Conservation (phyloP, 148 eudicot species). For the Arctostaphylos glauca region DNA sequence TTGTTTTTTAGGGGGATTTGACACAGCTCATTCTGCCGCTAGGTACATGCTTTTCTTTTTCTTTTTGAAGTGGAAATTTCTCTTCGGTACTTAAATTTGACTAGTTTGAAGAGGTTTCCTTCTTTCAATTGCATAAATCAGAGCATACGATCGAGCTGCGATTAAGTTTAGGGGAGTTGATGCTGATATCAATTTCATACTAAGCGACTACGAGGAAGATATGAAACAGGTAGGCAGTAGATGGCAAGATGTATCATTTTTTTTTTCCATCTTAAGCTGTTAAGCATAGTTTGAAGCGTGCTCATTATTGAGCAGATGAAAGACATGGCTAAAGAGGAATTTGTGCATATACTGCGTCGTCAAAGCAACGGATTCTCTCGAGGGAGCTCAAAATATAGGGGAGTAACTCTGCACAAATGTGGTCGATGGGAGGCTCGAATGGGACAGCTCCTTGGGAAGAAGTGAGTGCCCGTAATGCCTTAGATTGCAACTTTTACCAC, state of each 20-base stretch:
- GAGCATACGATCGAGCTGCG: slow-evolving; percentile 93
- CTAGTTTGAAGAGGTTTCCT: slow-evolving; percentile 13
- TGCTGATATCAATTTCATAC: slow-evolving; percentile 77
- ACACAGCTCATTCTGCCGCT: slow-evolving; percentile 90
- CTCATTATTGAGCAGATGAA: slow-evolving; percentile 41
- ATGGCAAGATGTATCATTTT: neutral
- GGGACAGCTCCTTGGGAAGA: slow-evolving; percentile 81
- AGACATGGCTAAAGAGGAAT: slow-evolving; percentile 68
- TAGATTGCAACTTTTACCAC: neutral
- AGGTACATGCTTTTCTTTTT: slow-evolving; percentile 38
- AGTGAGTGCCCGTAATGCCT: slow-evolving; percentile 36
- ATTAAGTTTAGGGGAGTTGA: slow-evolving; percentile 85
- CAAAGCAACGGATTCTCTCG: slow-evolving; percentile 76
- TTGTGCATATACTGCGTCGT: slow-evolving; percentile 83
- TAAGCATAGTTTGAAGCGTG: neutral
- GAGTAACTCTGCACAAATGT: slow-evolving; percentile 80
- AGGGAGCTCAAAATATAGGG: slow-evolving; percentile 79
- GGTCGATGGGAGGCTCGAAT: slow-evolving; percentile 92
- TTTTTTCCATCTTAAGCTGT: neutral
- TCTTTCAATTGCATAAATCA: slow-evolving; percentile 23
- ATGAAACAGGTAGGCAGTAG: slow-evolving; percentile 58
- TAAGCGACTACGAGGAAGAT: slow-evolving; percentile 72
- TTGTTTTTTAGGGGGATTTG: slow-evolving; percentile 74
- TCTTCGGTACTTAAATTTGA: neutral
- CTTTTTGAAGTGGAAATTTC: no score